Evolutionary conservation across 163 green algal genomes (phyloP).

Genomic region (Trebouxia gelatinosa): DNA sequence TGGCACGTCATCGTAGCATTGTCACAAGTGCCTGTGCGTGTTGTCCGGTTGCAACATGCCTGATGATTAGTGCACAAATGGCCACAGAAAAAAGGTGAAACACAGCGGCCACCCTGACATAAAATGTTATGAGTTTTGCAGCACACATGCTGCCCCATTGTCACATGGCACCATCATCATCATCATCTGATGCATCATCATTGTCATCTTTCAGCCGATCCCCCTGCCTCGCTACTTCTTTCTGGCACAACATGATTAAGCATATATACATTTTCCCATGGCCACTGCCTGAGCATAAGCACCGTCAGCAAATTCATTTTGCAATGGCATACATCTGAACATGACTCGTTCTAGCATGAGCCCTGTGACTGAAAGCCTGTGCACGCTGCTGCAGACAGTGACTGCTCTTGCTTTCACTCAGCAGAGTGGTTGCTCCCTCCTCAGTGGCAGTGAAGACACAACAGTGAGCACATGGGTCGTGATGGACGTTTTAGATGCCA

Average conservation of each 20-base stretch:
- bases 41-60: not conserved
- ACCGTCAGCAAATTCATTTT: too few species aligned
- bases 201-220: not conserved
- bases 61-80: not conserved
- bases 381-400: conserved; percentile 49
- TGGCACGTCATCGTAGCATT: not conserved
- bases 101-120: not conserved
- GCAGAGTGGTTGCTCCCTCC: conserved; percentile 52
- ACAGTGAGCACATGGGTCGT: conserved; percentile 71
- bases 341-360: not conserved
- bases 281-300: too few species aligned
- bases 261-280: not conserved
- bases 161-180: too few species aligned
- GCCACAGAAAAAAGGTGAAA: not conserved
- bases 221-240: not conserved
- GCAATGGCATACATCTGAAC: not conserved
- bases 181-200: not conserved
- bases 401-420: conserved; percentile 60
- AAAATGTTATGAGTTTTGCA: not conserved
- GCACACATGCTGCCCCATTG: not conserved
- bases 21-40: too few species aligned
- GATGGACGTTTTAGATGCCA: conserved; percentile 61
- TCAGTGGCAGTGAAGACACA: conserved; percentile 76
- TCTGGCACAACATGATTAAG: not conserved
- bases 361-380: not conserved